These are phyloP conservation scores for Tolypocladium guangdongense DNA, from an alignment of 2,329 filamentous ascomycete species.

Conservation along the genomic window DNA sequence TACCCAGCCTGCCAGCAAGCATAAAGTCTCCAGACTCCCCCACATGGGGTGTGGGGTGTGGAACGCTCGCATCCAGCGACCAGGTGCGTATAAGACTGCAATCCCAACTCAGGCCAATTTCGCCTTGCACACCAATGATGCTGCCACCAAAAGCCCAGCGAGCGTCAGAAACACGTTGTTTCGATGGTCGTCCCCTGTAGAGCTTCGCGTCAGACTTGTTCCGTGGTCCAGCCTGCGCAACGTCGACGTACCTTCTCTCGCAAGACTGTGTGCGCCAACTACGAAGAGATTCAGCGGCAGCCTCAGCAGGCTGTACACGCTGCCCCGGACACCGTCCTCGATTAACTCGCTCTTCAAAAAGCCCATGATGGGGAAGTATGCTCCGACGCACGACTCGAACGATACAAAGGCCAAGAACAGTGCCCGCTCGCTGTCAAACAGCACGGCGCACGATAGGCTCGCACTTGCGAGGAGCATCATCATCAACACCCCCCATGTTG, in stretches of 20 bases:
- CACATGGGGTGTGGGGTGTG: no score
- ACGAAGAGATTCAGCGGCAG: slow-evolving; percentile 46
- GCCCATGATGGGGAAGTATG: slow-evolving; percentile 46
- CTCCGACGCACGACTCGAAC: slow-evolving; percentile 45
- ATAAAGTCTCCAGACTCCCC: no score
- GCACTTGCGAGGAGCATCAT: slow-evolving; percentile 20
- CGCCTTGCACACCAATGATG: neutral
- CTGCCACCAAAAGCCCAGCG: slow-evolving; percentile 1
- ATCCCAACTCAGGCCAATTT: neutral
- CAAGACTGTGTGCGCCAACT: slow-evolving; percentile 33
- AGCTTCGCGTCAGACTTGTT: neutral
- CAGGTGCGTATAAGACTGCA: no score
- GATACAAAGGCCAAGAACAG: slow-evolving; percentile 47
- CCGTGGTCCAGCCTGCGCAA: neutral
- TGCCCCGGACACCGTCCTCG: slow-evolving; percentile 41
- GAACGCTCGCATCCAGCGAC: no score
- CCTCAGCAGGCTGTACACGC: slow-evolving; percentile 45
- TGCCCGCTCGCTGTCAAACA: slow-evolving; percentile 28
- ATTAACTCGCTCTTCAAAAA: slow-evolving; percentile 42
- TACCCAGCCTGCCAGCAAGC: neutral
- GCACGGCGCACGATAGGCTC: slow-evolving; percentile 28
- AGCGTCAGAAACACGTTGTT: slow-evolving; percentile 15
- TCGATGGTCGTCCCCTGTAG: slow-evolving; percentile 17
- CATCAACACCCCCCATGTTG: slow-evolving; percentile 23
- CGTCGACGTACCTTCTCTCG: slow-evolving; percentile 26